Evolutionary conservation across 495 filamentous ascomycete species (phyloP), one percentile per base, ranked within the genome.

Genomic region (Trichoderma erinaceum): DNA sequence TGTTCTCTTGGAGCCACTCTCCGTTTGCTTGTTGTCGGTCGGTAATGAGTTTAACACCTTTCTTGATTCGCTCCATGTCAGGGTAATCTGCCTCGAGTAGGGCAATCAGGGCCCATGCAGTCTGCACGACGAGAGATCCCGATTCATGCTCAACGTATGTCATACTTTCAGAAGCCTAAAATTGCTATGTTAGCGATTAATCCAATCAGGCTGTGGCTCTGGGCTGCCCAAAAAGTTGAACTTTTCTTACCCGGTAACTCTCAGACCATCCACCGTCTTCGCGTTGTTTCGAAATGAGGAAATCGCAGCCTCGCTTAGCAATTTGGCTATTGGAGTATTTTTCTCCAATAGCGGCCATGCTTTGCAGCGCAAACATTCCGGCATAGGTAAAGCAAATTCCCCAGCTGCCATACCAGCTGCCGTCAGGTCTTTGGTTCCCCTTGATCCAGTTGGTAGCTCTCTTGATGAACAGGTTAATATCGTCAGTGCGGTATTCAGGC

Each of bases 311-410:
- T 38, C 84, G 85, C 64, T 87, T 86, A 41, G 92, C 84, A 67
- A 86, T 77, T 2, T 82, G 78, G 71, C 90, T 93, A 68, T 88
- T 96, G 63, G 81, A 79, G 70, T 93, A 96, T 0, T 80, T 90
- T 78, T 97, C 92, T 4, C 92, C 92, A 21, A 90, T 87, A 68
- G 89, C 91, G 32, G 87, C 85, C 48, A 99, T 79, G 69, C 90
- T 90, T 73, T 97, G 92, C 2, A 97, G 80, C 0, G 95, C 95
- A 76, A 99, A 99, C 92, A 97, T 92, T 48, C 86, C 88, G 0
- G 95, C 95, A 75, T 99, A 98, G 3, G 92, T 97, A 78, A 94
- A 98, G 77, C 96, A 98, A 75, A 99, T 94, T 50, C 92, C 96
- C 95, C 95, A 99, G 72, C 86, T 90, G 21, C 96, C 95, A 73